phyloP scores from a whole-genome alignment of 768 basidiomycete genomes.

The Calocybe indica region DNA sequence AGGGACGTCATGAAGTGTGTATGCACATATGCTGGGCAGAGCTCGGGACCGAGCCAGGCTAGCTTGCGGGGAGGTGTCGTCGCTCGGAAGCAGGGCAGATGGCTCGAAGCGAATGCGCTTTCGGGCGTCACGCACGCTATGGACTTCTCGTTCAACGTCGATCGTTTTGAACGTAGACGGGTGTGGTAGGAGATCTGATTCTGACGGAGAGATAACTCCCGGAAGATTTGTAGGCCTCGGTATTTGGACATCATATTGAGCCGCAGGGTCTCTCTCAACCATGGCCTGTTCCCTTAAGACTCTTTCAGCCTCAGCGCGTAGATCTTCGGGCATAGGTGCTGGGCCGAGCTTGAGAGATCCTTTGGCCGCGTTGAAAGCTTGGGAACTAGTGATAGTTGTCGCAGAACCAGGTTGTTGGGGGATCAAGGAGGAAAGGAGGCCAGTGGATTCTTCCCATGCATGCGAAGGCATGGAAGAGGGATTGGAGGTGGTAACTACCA shows the following conservation, averaged over 20 bases:
- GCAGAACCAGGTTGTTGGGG: constrained; percentile 52
- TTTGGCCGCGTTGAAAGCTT: constrained; percentile 70
- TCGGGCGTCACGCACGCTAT: constrained; percentile 79
- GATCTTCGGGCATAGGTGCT: constrained; percentile 70
- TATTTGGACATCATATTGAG: constrained; percentile 59
- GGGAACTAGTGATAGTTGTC: constrained; percentile 49
- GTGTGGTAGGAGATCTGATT: constrained; percentile 72
- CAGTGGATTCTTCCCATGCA: constrained; percentile 84
- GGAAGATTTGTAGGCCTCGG: constrained; percentile 41
- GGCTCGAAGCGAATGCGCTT: constrained; percentile 92
- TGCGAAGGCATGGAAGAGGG: constrained; percentile 55
- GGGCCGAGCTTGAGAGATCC: constrained; percentile 85
- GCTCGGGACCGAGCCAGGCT: constrained; percentile 53
- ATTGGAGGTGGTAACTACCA: constrained; percentile 63
- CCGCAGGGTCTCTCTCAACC: constrained; percentile 62
- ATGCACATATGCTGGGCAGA: constrained; percentile 90
- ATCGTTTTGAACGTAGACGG: constrained; percentile 78
- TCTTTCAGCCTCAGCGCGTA: constrained; percentile 77
- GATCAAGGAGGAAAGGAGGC: constrained; percentile 73
- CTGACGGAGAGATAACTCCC: constrained; percentile 58
- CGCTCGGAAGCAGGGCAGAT: constrained; percentile 49
- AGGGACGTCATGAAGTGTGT: constrained; percentile 91
- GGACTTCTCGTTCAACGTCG: constrained; percentile 90
- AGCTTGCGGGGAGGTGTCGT: constrained; percentile 55
- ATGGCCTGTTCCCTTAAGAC: constrained; percentile 77